These are phyloP conservation scores for Clohesyomyces aquaticus DNA, from an alignment of 495 filamentous ascomycete species.

Conservation along the genomic window DNA sequence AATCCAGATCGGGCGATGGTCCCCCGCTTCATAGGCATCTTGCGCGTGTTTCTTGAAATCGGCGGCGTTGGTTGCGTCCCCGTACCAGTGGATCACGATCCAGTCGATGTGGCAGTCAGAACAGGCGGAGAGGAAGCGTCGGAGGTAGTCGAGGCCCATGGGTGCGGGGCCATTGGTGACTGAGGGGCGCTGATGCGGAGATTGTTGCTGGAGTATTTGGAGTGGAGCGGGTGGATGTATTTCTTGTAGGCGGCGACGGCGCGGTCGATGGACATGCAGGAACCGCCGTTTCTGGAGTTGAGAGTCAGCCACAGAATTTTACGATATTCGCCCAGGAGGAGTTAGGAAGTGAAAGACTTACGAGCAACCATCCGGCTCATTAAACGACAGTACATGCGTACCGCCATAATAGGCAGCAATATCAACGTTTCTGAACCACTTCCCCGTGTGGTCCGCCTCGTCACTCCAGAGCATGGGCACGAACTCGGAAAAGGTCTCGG, in stretches of 20 bases:
- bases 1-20: slow-evolving; percentile 67
- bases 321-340: background rate
- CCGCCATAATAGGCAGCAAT: background rate
- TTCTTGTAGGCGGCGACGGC: background rate
- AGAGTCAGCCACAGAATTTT: background rate
- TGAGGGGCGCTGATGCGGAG: slow-evolving; percentile 16
- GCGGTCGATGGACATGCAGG: slow-evolving; percentile 39
- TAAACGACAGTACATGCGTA: slow-evolving; percentile 17
- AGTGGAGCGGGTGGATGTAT: background rate
- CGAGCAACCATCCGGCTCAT: slow-evolving; percentile 18
- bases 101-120: slow-evolving; percentile 25
- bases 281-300: slow-evolving; percentile 52
- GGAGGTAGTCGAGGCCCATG: slow-evolving; percentile 15
- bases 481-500: slow-evolving; percentile 37
- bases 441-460: background rate
- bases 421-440: slow-evolving; percentile 11
- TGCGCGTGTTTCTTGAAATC: slow-evolving; percentile 45
- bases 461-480: slow-evolving; percentile 19
- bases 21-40: slow-evolving; percentile 47
- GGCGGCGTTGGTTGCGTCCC: slow-evolving; percentile 26
- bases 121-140: slow-evolving; percentile 10
- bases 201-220: background rate
- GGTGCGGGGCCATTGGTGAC: slow-evolving; percentile 17
- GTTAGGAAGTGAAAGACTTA: background rate
- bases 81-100: slow-evolving; percentile 36